A percentile compares a stretch with the other conserved stretches of the same genome.
Conservation (phyloP, 2,329 filamentous ascomycete species). For the Cladosporium sp. region DNA sequence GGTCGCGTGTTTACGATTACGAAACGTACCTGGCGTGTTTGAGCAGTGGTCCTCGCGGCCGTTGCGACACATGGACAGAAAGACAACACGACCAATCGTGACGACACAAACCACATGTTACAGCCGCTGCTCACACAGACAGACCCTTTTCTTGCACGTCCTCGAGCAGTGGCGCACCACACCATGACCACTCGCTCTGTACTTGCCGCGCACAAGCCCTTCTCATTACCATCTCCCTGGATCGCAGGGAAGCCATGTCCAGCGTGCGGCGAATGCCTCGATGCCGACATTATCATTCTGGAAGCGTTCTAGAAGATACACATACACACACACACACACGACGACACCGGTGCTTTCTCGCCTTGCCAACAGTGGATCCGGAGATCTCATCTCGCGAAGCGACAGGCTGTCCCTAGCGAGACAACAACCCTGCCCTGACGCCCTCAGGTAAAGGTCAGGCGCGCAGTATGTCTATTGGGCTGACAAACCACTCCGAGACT, state of each 20-base stretch:
- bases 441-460: neutral
- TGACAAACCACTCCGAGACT: neutral
- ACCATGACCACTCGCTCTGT: constrained; percentile 6
- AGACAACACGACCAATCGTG: constrained; percentile 1
- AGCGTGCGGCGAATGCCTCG: constrained; percentile 3
- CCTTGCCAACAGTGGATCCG: neutral
- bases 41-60: neutral
- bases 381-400: neutral
- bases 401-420: constrained; percentile 9
- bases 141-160: constrained; percentile 2
- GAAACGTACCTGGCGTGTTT: neutral
- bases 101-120: neutral
- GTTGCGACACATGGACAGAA: neutral
- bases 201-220: neutral
- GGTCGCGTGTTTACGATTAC: neutral
- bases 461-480: neutral
- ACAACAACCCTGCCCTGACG: neutral
- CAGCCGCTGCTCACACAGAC: neutral
- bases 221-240: neutral
- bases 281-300: constrained; percentile 9
- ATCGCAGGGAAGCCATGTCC: constrained; percentile 9
- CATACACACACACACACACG: neutral
- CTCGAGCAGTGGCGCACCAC: neutral
- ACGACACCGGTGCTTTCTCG: neutral
- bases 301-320: constrained; percentile 7